phyloP scores from a whole-genome alignment of 139 green algal genomes.

The Micractinium sp. region DNA sequence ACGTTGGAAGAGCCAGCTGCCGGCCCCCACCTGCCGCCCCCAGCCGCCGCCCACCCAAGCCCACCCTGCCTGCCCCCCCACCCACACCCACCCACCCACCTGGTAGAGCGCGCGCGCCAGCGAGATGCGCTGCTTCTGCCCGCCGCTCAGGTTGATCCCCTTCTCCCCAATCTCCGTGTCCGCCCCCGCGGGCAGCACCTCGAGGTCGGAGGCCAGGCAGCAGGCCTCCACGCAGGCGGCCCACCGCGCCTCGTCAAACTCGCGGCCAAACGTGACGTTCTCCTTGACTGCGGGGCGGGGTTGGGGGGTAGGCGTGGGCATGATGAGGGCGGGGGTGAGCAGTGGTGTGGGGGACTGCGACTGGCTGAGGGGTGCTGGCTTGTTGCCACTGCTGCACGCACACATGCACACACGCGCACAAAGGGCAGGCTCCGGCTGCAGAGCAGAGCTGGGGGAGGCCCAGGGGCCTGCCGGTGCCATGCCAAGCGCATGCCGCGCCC shows the following conservation, averaged over 20 bases:
- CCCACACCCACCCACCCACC: not conserved
- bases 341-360: not conserved
- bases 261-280: slow-evolving; percentile 72
- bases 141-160: slow-evolving; percentile 91
- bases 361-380: too few relatives aligned
- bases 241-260: slow-evolving; percentile 49
- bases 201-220: slow-evolving; percentile 74
- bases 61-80: not conserved
- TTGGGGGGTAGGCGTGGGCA: not conserved
- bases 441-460: too few relatives aligned
- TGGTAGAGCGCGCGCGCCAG: slow-evolving; percentile 88
- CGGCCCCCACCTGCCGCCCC: not conserved
- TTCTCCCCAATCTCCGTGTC: slow-evolving; percentile 95
- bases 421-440: too few relatives aligned
- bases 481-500: too few relatives aligned
- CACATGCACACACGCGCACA: too few relatives aligned
- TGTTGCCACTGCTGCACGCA: too few relatives aligned
- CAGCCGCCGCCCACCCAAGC: not conserved
- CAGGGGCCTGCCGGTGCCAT: too few relatives aligned
- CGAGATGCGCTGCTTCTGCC: slow-evolving; percentile 93
- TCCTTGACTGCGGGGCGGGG: slow-evolving; percentile 53
- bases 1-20: not conserved
- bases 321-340: not conserved
- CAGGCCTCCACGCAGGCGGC: slow-evolving; percentile 40
- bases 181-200: slow-evolving; percentile 78